Base-by-base conservation (phyloP, 495 filamentous ascomycete genomes). In the Halenospora varia region DNA sequence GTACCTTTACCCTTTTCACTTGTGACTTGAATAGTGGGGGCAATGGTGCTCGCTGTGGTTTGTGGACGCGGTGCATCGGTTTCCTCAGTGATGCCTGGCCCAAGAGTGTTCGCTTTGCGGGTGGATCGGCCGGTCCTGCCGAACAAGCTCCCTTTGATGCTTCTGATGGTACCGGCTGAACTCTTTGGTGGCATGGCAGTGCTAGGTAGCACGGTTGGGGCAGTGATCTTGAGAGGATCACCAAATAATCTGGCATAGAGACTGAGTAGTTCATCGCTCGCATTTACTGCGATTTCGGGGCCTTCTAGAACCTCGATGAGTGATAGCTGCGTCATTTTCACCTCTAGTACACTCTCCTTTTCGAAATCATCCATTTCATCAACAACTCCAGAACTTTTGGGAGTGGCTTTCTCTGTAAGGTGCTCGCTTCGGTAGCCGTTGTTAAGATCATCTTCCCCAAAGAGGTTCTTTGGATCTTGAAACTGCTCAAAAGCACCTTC, bases 311-410 rank as follows among this genome's bases (percentile, higher is more conserved):
- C 75, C 70, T 97, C 94, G 10, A 91, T 66, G 39, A 98, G 82
- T 2, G 89, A 80, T 57, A 98, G 77, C 62, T 96, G 90, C 8
- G 92, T 96, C 83, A 98, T 96, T 66, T 93, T 95, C 25, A 96
- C 81, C 69, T 97, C 88, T 20, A 98, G 69, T 23, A 97, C 87
- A 18, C 80, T 77, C 64, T 89, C 88, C 63, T 88, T 93, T 65
- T 96, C 91, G 39, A 83, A 82, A 55, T 81, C 78, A 49, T 86
- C 83, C 77, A 96, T 84, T 54, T 85, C 82, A 57, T 88, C 84
- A 10, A 92, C 81, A 19, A 88, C 63, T 4, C 82, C 83, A 46
- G 71, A 74, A 46, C 53, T 67, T 67, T 57, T 53, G 56, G 48
- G 17, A 41, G 51, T 23, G n/a, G 56, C 24, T 49, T 70, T 73